Conservation (phyloP, 2,329 filamentous ascomycete genomes). For the Scolecobasidium constrictum region DNA sequence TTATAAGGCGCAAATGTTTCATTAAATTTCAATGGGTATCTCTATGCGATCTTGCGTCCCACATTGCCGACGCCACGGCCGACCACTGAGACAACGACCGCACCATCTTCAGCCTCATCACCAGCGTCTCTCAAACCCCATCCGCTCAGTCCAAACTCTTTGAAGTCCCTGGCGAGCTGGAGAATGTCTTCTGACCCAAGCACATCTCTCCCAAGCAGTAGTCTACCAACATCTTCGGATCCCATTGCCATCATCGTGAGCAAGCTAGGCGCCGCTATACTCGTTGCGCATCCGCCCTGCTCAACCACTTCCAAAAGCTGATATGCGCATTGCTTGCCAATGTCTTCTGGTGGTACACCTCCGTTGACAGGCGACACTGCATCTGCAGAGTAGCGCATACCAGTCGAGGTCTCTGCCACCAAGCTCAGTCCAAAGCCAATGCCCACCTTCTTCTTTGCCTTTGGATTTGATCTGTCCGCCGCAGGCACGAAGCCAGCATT, state of each 20-base stretch:
- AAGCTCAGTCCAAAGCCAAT: conserved; percentile 86
- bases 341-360: conserved; percentile 77
- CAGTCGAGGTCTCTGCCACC: conserved; percentile 84
- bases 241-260: conserved; percentile 96
- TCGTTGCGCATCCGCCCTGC: conserved; percentile 70
- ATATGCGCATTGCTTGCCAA: conserved; percentile 78
- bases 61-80: conserved; percentile 91
- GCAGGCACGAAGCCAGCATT: conserved; percentile 51
- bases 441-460: conserved; percentile 50
- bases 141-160: conserved; percentile 77
- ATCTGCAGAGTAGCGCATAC: conserved; percentile 82
- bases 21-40: too few species aligned
- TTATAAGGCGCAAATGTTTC: too few species aligned
- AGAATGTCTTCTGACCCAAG: conserved; percentile 73
- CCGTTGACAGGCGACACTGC: conserved; percentile 63
- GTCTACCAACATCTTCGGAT: conserved; percentile 81
- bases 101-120: conserved; percentile 46
- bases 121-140: conserved; percentile 77
- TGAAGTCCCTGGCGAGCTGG: conserved; percentile 71
- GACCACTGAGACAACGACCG: conserved; percentile 83
- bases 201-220: conserved; percentile 72
- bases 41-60: conserved; percentile 66
- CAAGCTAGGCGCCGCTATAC: conserved; percentile 60
- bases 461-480: conserved; percentile 53
- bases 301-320: conserved; percentile 77